phyloP scores from a whole-genome alignment of 257 asterid genomes.

The Plantago major region DNA sequence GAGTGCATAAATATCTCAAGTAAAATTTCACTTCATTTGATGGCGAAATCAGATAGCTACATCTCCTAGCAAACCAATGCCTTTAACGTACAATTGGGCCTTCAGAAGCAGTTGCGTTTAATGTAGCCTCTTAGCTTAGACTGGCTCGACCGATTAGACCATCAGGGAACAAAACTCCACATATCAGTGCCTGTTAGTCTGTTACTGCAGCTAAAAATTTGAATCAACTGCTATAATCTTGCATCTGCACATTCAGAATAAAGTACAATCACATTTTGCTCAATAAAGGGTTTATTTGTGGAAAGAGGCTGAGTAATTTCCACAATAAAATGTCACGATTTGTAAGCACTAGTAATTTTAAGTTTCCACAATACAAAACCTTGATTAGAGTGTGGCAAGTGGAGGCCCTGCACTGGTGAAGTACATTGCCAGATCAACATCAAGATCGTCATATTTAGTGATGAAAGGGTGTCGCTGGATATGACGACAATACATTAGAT shows the following conservation, averaged over 20 bases:
- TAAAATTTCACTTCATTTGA: too few species aligned
- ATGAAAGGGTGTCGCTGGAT: constrained; percentile 84
- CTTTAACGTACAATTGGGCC: too few species aligned
- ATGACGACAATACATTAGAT: constrained; percentile 19
- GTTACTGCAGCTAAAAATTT: background rate
- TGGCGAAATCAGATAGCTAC: too few species aligned
- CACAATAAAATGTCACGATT: background rate
- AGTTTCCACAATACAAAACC: background rate
- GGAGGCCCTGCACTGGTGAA: constrained; percentile 81
- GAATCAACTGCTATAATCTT: background rate
- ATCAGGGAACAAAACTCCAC: too few species aligned
- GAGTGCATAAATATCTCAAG: too few species aligned
- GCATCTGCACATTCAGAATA: constrained; percentile 1
- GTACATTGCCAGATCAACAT: constrained; percentile 66
- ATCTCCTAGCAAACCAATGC: too few species aligned
- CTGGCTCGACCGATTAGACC: too few species aligned
- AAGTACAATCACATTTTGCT: constrained; percentile 1
- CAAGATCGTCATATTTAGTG: constrained; percentile 53
- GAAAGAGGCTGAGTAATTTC: background rate
- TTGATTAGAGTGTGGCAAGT: constrained; percentile 34
- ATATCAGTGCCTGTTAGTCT: too few species aligned
- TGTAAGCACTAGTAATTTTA: background rate
- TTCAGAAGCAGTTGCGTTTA: too few species aligned
- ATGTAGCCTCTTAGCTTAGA: too few species aligned
- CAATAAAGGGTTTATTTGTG: background rate